Conservation (phyloP, 805 yeast species). For the Starmerella lactis-condensi region DNA sequence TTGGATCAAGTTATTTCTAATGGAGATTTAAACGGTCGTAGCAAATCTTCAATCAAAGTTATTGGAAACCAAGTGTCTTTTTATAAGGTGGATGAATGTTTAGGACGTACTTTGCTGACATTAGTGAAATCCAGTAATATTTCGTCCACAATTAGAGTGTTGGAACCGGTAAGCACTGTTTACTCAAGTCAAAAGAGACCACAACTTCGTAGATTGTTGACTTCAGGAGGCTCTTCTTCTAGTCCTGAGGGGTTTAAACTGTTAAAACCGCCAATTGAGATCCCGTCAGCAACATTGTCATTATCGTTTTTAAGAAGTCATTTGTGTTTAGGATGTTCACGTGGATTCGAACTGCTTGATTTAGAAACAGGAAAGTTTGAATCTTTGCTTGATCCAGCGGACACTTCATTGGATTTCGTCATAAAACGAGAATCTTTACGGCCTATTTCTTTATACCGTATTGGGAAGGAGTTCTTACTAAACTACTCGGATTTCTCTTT, state of each 20-base stretch:
- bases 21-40: conserved; percentile 26
- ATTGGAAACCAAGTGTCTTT: conserved; percentile 74
- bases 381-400: conserved; percentile 90
- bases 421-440: conserved; percentile 62
- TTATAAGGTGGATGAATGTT: conserved; percentile 83
- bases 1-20: conserved; percentile 34
- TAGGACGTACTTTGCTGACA: conserved; percentile 72
- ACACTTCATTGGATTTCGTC: conserved; percentile 88
- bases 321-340: conserved; percentile 86
- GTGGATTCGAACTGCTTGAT: conserved; percentile 88
- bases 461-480: conserved; percentile 71
- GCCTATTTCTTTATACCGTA: conserved; percentile 80
- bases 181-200: conserved; percentile 22
- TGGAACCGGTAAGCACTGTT: conserved; percentile 58
- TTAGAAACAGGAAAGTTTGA: conserved; percentile 71
- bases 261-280: conserved; percentile 51
- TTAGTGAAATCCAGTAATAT: conserved; percentile 72
- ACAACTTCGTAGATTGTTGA: conserved; percentile 24
- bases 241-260: conserved; percentile 40
- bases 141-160: conserved; percentile 56
- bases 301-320: conserved; percentile 76
- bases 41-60: conserved; percentile 46
- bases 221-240: conserved; percentile 24
- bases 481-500: conserved; percentile 88
- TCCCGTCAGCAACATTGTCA: conserved; percentile 78